phyloP scores from a whole-genome alignment of 805 yeast genomes.

The Lipomyces mesembrius region DNA sequence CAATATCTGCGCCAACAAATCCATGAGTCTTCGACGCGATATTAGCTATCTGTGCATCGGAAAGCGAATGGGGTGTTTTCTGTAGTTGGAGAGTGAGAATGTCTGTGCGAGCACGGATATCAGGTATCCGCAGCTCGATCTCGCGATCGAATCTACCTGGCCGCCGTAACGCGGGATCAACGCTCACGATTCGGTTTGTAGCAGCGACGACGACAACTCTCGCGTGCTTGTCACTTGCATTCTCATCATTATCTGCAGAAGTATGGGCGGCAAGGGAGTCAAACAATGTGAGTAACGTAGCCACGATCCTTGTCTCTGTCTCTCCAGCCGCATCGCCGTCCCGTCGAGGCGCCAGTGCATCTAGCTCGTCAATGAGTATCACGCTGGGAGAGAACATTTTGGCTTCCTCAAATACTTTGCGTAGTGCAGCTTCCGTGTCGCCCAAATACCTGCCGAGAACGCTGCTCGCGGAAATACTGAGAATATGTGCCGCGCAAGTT shows the following conservation, averaged over 20 bases:
- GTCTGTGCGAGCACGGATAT: conserved; percentile 73
- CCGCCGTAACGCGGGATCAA: conserved; percentile 75
- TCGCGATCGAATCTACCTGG: conserved; percentile 92
- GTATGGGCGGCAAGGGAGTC: conserved; percentile 64
- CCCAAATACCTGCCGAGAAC: conserved; percentile 92
- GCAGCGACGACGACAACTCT: conserved; percentile 73
- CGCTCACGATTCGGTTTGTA: conserved; percentile 69
- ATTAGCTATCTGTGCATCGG: conserved; percentile 58
- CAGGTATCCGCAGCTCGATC: conserved; percentile 90
- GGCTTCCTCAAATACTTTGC: conserved; percentile 86
- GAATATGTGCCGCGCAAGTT: conserved; percentile 69
- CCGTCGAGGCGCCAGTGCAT: conserved; percentile 85
- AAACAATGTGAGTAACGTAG: conserved; percentile 81
- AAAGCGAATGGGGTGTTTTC: conserved; percentile 60
- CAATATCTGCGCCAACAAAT: conserved; percentile 94
- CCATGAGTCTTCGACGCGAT: conserved; percentile 89
- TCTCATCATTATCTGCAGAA: background rate
- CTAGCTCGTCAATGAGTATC: conserved; percentile 90
- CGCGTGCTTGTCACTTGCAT: conserved; percentile 51
- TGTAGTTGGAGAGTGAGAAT: conserved; percentile 67
- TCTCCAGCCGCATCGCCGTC: conserved; percentile 78
- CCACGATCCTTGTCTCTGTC: conserved; percentile 81
- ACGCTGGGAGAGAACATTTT: conserved; percentile 82
- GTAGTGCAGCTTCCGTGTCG: conserved; percentile 85
- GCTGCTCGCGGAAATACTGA: conserved; percentile 87